Conservation (phyloP, 1,284 basidiomycete species). For the Ceratobasidium sp. region DNA sequence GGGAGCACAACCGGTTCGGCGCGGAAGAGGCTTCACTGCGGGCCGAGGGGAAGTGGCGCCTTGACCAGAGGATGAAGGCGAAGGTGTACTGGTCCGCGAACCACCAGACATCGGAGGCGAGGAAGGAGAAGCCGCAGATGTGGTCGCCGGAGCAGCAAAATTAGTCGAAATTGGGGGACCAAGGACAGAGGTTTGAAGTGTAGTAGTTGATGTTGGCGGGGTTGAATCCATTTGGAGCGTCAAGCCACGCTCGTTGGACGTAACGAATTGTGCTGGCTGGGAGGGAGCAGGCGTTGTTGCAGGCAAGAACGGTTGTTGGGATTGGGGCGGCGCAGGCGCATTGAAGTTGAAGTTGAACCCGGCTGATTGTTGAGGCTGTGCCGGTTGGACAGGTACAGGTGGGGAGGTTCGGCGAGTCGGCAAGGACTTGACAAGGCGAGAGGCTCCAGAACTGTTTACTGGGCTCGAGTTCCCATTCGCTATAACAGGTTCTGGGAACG, state of each 20-base stretch:
- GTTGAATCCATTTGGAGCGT: conserved; percentile 15
- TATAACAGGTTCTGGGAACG: background rate
- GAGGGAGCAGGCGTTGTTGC: background rate
- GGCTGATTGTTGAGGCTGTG: conserved; percentile 5
- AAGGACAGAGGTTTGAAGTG: conserved; percentile 1
- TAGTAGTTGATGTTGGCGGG: conserved; percentile 2
- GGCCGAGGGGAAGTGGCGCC: conserved; percentile 22
- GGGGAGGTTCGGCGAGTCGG: conserved; percentile 20
- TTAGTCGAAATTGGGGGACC: background rate
- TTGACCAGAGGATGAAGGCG: background rate
- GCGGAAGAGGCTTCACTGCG: conserved; percentile 30
- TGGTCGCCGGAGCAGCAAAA: background rate
- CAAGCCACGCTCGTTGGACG: conserved; percentile 31
- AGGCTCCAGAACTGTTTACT: background rate
- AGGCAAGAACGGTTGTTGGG: conserved; percentile 7
- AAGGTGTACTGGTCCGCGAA: background rate
- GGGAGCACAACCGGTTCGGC: conserved; percentile 27
- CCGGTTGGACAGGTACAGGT: background rate
- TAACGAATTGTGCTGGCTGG: conserved; percentile 16
- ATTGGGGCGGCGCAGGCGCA: background rate
- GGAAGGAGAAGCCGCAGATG: background rate
- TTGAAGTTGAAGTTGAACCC: conserved; percentile 14
- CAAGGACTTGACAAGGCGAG: conserved; percentile 20
- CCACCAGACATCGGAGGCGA: conserved; percentile 9
- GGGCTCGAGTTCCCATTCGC: conserved; percentile 8